Percentiles rank a stretch among this genome's conserved stretches.
Evolutionary conservation across 202 grass and related monocot genomes (phyloP).

Genomic region (Saccharum hybrid): DNA sequence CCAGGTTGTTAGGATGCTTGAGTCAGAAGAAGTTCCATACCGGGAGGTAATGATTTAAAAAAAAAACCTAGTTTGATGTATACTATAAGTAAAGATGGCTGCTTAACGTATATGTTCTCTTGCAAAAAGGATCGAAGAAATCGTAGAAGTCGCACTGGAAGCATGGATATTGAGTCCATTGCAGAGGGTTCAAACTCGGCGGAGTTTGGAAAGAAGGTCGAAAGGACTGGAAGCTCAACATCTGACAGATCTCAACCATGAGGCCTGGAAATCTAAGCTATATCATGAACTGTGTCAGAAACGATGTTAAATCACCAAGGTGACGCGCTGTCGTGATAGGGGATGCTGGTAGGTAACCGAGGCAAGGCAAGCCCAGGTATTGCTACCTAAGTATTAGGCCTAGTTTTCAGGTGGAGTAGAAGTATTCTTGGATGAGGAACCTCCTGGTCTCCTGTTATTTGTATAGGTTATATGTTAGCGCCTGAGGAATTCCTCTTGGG

Average conservation of each 20-base stretch:
- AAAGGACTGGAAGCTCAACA: constrained; percentile 58
- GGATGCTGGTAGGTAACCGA: constrained; percentile 32
- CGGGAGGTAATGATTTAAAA: constrained; percentile 66
- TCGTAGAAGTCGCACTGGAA: constrained; percentile 67
- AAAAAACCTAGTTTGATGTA: constrained; percentile 22
- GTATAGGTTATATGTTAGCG: constrained; percentile 51
- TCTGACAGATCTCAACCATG: constrained; percentile 54
- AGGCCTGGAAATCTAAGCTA: constrained; percentile 17
- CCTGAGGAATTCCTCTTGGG: constrained; percentile 41
- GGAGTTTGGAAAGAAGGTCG: constrained; percentile 62
- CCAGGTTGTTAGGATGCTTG: constrained; percentile 85
- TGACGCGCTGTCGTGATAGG: constrained; percentile 39
- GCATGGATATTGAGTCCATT: constrained; percentile 81
- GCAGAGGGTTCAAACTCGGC: constrained; percentile 68
- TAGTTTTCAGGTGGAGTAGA: constrained; percentile 47
- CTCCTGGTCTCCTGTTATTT: constrained; percentile 38
- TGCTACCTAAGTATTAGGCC: constrained; percentile 41
- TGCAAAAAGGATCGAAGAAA: constrained; percentile 61
- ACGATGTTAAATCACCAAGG: constrained; percentile 35
- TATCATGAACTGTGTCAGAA: constrained; percentile 19
- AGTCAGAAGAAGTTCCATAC: constrained; percentile 77
- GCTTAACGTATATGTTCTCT: neutral
- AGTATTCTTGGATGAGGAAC: constrained; percentile 45
- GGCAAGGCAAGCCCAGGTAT: constrained; percentile 25
- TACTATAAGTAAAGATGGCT: neutral